Base-by-base conservation (phyloP, 2,329 filamentous ascomycete genomes). In the Fusarium udum region DNA sequence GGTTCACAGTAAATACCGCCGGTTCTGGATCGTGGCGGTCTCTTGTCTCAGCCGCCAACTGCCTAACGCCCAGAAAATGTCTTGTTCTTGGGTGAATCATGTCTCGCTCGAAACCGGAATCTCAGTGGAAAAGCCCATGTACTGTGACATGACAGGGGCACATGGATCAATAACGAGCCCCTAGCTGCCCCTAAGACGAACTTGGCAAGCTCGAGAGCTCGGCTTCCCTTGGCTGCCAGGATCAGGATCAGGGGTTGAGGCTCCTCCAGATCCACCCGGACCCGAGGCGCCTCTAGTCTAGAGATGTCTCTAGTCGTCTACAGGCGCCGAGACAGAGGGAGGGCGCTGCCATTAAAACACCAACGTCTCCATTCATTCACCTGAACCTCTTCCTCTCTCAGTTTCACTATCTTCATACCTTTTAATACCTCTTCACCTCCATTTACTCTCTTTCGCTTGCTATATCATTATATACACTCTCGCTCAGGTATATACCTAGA, bases 341-440 rank as follows among this genome's bases (percentile, higher is more conserved):
- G 56, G 49, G 65, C 39, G 48, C 43, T 46, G 53, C 59, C 71
- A 71, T 76, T 68, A 75, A 76, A 76, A 67, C 75, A 76, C 66
- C 61, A 60, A 58, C 48, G 56, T 57, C 63, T 56, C 70, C 57
- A 62, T 66, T 62, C 64, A 56, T 55, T 60, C 37, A 43, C 37
- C 16, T 48, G 64, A 24, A 42, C 40, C 37, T 72, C 56, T 43
- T 51, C 58, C 60, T 63, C 57, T 65, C 57, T 65, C 52, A 36
- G 31, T 28, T 48, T 40, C 31, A 48, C 55, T 64, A 57, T 66
- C 49, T n/a, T 51, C 61, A 59, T 40, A 59, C 32, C 32, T 43
- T 64, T 75, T 74, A 77, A 73, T 77, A 74, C 69, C 62, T 57
- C 48, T 62, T 61, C 46, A 37, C 36, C 57, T 59, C 56, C 16